Evolutionary conservation across 2,329 filamentous ascomycete species (phyloP).

Genomic region (Talaromyces pinophilus): DNA sequence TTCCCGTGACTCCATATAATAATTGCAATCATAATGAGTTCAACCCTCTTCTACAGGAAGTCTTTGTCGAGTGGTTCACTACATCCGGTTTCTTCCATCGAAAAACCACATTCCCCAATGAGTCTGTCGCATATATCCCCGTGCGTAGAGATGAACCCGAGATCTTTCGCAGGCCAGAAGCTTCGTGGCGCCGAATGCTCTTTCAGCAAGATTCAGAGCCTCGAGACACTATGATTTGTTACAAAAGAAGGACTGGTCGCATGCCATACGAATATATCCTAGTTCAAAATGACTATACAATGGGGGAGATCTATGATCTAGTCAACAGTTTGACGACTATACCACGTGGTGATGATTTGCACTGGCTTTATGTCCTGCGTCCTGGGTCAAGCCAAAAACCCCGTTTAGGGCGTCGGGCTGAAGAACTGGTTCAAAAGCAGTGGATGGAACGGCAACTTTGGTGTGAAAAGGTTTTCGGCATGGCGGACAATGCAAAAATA

Average conservation of each 20-base stretch:
- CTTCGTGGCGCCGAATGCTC: slow-evolving; percentile 13
- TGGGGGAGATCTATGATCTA: slow-evolving; percentile 8
- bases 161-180: slow-evolving; percentile 6
- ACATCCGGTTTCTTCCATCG: background rate
- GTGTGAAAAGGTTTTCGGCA: slow-evolving; percentile 5
- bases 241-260: background rate
- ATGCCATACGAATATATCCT: background rate
- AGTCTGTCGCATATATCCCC: slow-evolving; percentile 6
- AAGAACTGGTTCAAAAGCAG: background rate
- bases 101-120: too few relatives aligned
- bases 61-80: slow-evolving; percentile 12
- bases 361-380: slow-evolving; percentile 1
- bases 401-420: background rate
- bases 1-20: too few relatives aligned
- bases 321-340: background rate
- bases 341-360: slow-evolving; percentile 5
- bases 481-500: background rate
- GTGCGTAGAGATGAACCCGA: background rate
- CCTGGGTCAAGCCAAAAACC: background rate
- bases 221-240: background rate
- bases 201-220: background rate
- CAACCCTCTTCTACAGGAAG: slow-evolving; percentile 9
- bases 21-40: too few relatives aligned
- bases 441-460: slow-evolving; percentile 2
- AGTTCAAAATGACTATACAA: background rate